These are phyloP conservation scores for Russula earlei DNA, from an alignment of 768 basidiomycete genomes.

Conservation along the genomic window DNA sequence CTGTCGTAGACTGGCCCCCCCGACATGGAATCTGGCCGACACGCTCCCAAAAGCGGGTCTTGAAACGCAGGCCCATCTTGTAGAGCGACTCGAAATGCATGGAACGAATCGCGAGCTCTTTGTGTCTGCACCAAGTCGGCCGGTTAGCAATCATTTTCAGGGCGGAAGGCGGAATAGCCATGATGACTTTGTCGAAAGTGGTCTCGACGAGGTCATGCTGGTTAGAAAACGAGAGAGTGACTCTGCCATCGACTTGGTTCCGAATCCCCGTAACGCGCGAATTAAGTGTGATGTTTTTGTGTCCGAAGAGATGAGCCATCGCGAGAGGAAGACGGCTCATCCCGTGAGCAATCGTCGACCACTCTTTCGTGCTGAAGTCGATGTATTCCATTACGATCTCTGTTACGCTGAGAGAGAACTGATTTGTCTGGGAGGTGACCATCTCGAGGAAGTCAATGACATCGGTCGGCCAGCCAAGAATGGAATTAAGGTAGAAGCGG, in stretches of 20 bases:
- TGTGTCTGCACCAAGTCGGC: constrained; percentile 17
- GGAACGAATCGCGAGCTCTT: constrained; percentile 22
- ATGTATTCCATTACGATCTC: constrained; percentile 23
- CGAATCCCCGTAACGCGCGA: constrained; percentile 19
- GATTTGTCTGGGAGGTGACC: constrained; percentile 22
- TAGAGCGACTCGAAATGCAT: constrained; percentile 23
- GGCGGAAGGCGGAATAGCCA: constrained; percentile 23
- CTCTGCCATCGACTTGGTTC: constrained; percentile 11
- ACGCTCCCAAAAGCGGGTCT: constrained; percentile 21
- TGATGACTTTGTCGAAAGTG: constrained; percentile 21
- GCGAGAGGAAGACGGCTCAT: constrained; percentile 23
- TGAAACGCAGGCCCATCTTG: constrained; percentile 22
- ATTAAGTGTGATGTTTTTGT: constrained; percentile 20
- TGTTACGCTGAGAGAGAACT: constrained; percentile 23
- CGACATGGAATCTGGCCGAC: background rate
- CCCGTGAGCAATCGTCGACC: constrained; percentile 20
- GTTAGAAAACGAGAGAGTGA: constrained; percentile 6
- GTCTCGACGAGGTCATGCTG: background rate
- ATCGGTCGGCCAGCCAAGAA: constrained; percentile 14
- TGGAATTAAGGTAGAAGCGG: constrained; percentile 17
- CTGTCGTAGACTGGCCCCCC: constrained; percentile 20
- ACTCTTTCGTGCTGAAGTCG: constrained; percentile 21
- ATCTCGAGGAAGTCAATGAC: constrained; percentile 23
- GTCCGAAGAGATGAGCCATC: constrained; percentile 20
- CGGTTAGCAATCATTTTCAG: constrained; percentile 22